Conservation (phyloP, 2,329 filamentous ascomycete genomes). For the Aspergillus amoenus region DNA sequence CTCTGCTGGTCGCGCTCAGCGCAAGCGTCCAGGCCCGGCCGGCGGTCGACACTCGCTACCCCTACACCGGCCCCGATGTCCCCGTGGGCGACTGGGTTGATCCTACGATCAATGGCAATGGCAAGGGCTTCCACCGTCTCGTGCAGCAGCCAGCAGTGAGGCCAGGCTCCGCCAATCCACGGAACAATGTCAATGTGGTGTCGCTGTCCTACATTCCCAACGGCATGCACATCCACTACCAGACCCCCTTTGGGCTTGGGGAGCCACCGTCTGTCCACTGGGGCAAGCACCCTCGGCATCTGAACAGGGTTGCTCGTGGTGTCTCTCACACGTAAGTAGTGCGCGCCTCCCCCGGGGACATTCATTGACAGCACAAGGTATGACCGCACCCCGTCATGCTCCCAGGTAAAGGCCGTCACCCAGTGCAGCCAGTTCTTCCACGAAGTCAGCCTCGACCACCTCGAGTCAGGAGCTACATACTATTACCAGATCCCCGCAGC, state of each 20-base stretch:
- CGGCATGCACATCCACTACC: conserved; percentile 55
- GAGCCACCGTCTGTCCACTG: conserved; percentile 45
- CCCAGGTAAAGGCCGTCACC: conserved; percentile 43
- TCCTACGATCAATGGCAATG: conserved; percentile 51
- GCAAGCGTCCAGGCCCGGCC: conserved; percentile 22
- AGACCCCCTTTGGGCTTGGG: conserved; percentile 55
- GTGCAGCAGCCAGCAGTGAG: conserved; percentile 52
- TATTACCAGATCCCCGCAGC: conserved; percentile 52
- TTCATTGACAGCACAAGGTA: conserved; percentile 34
- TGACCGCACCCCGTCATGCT: conserved; percentile 53
- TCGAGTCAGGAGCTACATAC: conserved; percentile 49
- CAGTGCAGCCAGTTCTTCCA: conserved; percentile 56
- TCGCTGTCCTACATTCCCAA: conserved; percentile 49
- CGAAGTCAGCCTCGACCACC: conserved; percentile 46
- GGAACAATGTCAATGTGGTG: conserved; percentile 56
- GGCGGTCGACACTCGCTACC: conserved; percentile 45
- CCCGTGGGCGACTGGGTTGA: conserved; percentile 55
- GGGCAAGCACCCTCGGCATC: conserved; percentile 36
- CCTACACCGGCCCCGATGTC: conserved; percentile 50
- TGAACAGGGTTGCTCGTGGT: conserved; percentile 41
- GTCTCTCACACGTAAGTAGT: conserved; percentile 40
- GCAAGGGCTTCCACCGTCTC: conserved; percentile 52
- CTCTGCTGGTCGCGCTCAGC: no score
- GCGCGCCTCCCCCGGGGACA: no score
- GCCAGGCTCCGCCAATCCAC: conserved; percentile 44